These are phyloP conservation scores for Ogataea kodamae DNA, from an alignment of 805 yeast species.

Conservation along the genomic window DNA sequence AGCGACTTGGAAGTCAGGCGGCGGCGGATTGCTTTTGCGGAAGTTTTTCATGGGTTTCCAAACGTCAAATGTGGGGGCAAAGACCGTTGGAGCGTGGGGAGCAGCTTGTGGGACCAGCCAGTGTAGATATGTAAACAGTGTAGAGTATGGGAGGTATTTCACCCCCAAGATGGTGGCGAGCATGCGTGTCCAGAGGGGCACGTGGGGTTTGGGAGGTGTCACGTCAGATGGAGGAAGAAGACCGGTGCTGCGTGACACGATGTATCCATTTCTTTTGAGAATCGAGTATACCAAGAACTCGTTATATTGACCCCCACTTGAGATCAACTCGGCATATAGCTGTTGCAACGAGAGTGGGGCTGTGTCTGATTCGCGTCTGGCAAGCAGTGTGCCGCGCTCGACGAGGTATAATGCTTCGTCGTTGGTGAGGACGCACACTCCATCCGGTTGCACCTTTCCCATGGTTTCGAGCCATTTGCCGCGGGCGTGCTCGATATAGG, in stretches of 20 bases:
- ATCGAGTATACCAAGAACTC: constrained; percentile 66
- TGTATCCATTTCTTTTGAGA: constrained; percentile 74
- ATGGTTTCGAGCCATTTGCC: constrained; percentile 74
- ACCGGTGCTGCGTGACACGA: constrained; percentile 40
- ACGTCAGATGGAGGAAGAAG: not conserved
- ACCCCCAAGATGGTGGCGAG: constrained; percentile 1
- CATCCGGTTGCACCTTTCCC: constrained; percentile 55
- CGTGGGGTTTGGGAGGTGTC: not conserved
- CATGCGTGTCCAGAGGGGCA: not conserved
- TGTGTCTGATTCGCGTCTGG: constrained; percentile 24
- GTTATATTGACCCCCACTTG: constrained; percentile 39
- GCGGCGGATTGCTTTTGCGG: constrained; percentile 64
- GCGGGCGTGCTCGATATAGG: constrained; percentile 44
- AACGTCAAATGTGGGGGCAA: constrained; percentile 62
- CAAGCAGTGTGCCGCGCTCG: constrained; percentile 66
- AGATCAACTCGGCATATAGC: constrained; percentile 52
- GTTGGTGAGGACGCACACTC: constrained; percentile 46
- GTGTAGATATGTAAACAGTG: constrained; percentile 5
- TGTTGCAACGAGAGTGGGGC: constrained; percentile 56
- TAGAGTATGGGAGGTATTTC: not conserved
- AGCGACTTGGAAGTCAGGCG: constrained; percentile 72
- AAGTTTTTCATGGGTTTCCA: constrained; percentile 82
- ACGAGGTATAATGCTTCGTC: constrained; percentile 75
- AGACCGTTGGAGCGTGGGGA: constrained; percentile 29
- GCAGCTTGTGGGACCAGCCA: not conserved